These are phyloP conservation scores for Metarhizium humberi DNA, from an alignment of 2,329 filamentous ascomycete species.

Conservation along the genomic window DNA sequence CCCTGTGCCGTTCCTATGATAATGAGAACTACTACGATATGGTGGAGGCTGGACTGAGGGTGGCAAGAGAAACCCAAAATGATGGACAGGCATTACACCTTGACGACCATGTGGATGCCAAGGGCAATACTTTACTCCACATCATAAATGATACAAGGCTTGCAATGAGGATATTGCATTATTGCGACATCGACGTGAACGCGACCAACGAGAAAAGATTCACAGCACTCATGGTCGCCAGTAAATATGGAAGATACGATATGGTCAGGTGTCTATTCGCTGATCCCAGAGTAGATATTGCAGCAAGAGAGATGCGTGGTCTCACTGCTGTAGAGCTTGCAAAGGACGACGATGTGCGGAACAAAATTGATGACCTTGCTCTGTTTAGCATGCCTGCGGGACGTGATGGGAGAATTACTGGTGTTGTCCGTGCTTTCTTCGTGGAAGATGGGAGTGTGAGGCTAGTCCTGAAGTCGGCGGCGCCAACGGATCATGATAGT, in stretches of 20 bases:
- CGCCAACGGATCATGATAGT: slow-evolving; percentile 68
- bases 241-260: slow-evolving; percentile 93
- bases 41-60: slow-evolving; percentile 72
- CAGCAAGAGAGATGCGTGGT: slow-evolving; percentile 75
- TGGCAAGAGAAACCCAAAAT: slow-evolving; percentile 64
- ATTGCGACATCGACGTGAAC: slow-evolving; percentile 92
- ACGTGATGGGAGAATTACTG: slow-evolving; percentile 74
- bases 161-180: slow-evolving; percentile 63
- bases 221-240: slow-evolving; percentile 93
- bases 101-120: slow-evolving; percentile 85
- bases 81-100: slow-evolving; percentile 77
- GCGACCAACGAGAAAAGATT: slow-evolving; percentile 92
- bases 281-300: slow-evolving; percentile 78
- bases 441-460: slow-evolving; percentile 93
- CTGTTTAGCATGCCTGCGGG: slow-evolving; percentile 67
- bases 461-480: slow-evolving; percentile 88
- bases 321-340: slow-evolving; percentile 92
- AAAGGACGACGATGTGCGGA: slow-evolving; percentile 95
- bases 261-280: slow-evolving; percentile 83
- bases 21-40: slow-evolving; percentile 78
- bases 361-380: slow-evolving; percentile 89
- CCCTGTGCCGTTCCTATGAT: slow-evolving; percentile 90
- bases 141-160: slow-evolving; percentile 82
- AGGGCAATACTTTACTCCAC: slow-evolving; percentile 92
- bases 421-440: slow-evolving; percentile 91